phyloP scores from a whole-genome alignment of 73 alveolate species.

The Paramecium pentaurelia region DNA sequence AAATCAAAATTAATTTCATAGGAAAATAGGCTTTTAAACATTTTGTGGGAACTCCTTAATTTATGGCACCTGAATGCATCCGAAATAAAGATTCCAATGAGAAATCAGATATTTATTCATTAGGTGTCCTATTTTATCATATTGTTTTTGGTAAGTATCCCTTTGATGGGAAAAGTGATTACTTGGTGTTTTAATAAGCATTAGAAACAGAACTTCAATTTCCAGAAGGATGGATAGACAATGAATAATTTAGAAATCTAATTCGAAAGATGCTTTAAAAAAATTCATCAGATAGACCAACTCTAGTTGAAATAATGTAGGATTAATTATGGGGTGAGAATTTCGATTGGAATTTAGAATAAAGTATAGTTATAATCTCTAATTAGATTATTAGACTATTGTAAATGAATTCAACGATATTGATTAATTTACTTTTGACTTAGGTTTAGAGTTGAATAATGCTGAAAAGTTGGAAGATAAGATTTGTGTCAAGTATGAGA shows the following conservation, averaged over 20 bases:
- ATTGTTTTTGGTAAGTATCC: slow-evolving; percentile 60
- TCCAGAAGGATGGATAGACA: slow-evolving; percentile 32
- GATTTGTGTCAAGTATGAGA: neutral
- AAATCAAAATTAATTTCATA: neutral
- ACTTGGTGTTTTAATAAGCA: slow-evolving; percentile 60
- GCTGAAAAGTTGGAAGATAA: slow-evolving; percentile 9
- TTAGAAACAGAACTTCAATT: slow-evolving; percentile 46
- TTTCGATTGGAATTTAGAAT: neutral
- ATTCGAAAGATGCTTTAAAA: slow-evolving; percentile 44
- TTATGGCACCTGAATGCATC: slow-evolving; percentile 75
- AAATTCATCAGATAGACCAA: neutral
- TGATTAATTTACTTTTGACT: neutral
- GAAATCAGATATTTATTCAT: slow-evolving; percentile 60
- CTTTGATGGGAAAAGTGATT: slow-evolving; percentile 66
- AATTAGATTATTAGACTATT: neutral
- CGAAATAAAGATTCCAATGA: slow-evolving; percentile 58
- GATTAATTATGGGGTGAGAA: neutral
- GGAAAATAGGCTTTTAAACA: slow-evolving; percentile 62
- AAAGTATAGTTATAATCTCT: neutral
- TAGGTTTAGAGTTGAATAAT: neutral
- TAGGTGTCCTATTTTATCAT: slow-evolving; percentile 61
- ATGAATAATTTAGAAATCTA: neutral
- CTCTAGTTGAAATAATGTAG: slow-evolving; percentile 14
- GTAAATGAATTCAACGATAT: neutral
- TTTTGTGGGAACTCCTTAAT: slow-evolving; percentile 72